phyloP scores from a whole-genome alignment of 2,329 filamentous ascomycete species.

The Cladosporium cucumerinum region DNA sequence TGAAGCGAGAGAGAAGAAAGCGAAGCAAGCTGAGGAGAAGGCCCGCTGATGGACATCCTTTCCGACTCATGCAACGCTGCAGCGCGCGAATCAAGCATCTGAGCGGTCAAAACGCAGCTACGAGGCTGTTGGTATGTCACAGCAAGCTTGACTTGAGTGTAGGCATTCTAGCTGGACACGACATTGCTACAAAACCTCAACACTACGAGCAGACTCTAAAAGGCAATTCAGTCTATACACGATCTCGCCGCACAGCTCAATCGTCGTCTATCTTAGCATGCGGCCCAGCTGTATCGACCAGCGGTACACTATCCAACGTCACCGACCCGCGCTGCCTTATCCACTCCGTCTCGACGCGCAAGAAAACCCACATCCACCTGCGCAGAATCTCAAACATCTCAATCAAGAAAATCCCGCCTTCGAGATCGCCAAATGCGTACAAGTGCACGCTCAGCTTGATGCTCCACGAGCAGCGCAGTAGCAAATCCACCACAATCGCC shows the following conservation, averaged over 20 bases:
- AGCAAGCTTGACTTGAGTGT: too few species aligned
- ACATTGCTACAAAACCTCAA: background rate
- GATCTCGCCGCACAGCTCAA: background rate
- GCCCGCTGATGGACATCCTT: background rate
- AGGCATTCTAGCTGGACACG: too few species aligned
- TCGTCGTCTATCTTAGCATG: slow-evolving; percentile 20
- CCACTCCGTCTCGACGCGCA: slow-evolving; percentile 93
- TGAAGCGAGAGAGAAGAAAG: slow-evolving; percentile 28
- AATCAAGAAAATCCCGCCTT: slow-evolving; percentile 83
- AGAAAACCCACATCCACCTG: slow-evolving; percentile 96
- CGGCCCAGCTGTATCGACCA: slow-evolving; percentile 12
- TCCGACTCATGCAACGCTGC: too few species aligned
- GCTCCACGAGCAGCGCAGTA: slow-evolving; percentile 86
- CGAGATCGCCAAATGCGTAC: slow-evolving; percentile 79
- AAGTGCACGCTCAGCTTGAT: slow-evolving; percentile 80
- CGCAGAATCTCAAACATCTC: slow-evolving; percentile 83
- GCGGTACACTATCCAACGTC: slow-evolving; percentile 13
- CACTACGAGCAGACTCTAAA: background rate
- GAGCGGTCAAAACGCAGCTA: too few species aligned
- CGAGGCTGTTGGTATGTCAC: too few species aligned
- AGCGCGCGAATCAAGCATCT: too few species aligned
- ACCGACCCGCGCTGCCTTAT: slow-evolving; percentile 19
- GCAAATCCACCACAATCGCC: slow-evolving; percentile 73
- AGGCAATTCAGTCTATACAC: background rate
- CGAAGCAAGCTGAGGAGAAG: slow-evolving; percentile 15